phyloP scores from a whole-genome alignment of 2,329 filamentous ascomycete genomes.

The Ophiocordyceps australis region DNA sequence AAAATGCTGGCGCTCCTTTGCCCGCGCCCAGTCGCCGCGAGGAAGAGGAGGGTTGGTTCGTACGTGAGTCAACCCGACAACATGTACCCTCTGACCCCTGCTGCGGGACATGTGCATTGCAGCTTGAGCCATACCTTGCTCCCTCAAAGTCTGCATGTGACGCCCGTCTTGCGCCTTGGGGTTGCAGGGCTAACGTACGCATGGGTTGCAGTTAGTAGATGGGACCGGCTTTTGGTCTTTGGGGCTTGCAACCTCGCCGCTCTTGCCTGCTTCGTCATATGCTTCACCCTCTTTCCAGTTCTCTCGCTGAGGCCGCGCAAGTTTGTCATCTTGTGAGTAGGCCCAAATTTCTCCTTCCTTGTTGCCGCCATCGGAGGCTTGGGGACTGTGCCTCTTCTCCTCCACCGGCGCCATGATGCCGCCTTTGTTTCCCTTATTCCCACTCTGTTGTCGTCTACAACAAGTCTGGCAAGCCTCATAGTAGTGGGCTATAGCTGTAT shows the following conservation, averaged over 20 bases:
- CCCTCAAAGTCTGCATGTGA: slow-evolving; percentile 21
- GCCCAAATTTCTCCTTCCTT: slow-evolving; percentile 5
- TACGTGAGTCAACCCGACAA: slow-evolving; percentile 48
- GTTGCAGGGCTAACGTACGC: slow-evolving; percentile 17
- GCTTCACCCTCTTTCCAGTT: slow-evolving; percentile 77
- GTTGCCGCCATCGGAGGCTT: too few species aligned
- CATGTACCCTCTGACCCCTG: slow-evolving; percentile 15
- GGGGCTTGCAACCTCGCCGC: slow-evolving; percentile 79
- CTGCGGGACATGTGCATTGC: slow-evolving; percentile 26
- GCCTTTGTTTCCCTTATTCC: too few species aligned
- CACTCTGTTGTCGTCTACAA: too few species aligned
- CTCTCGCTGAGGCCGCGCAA: slow-evolving; percentile 71
- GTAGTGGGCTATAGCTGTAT: too few species aligned
- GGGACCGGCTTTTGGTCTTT: slow-evolving; percentile 91
- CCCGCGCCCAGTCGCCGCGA: slow-evolving; percentile 72
- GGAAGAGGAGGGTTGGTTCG: slow-evolving; percentile 92
- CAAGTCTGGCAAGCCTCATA: too few species aligned
- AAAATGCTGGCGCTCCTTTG: slow-evolving; percentile 66
- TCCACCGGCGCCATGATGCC: too few species aligned
- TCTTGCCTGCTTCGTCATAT: slow-evolving; percentile 79
- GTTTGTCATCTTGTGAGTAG: slow-evolving; percentile 89
- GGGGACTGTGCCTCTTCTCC: too few species aligned
- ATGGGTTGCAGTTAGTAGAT: slow-evolving; percentile 65
- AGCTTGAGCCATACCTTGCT: slow-evolving; percentile 10
- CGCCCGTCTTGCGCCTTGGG: slow-evolving; percentile 21